phyloP scores from a whole-genome alignment of 306 rosid species.

The Ochetophila trinervis region DNA sequence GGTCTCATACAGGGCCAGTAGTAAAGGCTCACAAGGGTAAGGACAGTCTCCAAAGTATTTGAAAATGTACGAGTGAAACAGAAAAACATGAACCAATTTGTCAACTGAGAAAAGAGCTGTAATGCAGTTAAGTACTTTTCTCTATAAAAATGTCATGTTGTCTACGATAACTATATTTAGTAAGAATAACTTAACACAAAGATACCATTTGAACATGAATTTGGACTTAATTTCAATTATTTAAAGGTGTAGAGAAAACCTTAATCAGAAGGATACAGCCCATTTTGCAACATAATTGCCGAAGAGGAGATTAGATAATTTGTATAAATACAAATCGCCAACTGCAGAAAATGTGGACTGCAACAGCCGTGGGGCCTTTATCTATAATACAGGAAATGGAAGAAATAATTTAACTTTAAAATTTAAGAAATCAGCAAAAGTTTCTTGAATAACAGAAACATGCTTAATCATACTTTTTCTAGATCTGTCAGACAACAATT shows the following conservation, averaged over 20 bases:
- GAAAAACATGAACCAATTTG: constrained; percentile 88
- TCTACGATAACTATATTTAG: neutral
- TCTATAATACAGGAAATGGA: constrained; percentile 39
- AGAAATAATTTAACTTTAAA: constrained; percentile 2
- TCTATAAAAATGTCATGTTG: constrained; percentile 4
- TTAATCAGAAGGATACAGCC: constrained; percentile 68
- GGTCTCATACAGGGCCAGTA: constrained; percentile 87
- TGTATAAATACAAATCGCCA: constrained; percentile 81
- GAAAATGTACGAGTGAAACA: constrained; percentile 77
- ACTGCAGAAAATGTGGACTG: constrained; percentile 72
- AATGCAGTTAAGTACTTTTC: constrained; percentile 47
- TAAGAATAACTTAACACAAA: constrained; percentile 14
- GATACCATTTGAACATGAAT: constrained; percentile 9
- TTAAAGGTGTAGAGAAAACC: neutral
- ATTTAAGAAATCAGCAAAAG: neutral
- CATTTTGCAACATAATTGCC: constrained; percentile 64
- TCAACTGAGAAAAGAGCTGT: constrained; percentile 80
- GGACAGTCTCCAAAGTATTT: constrained; percentile 84
- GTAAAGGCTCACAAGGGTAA: constrained; percentile 73
- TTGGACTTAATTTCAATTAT: constrained; percentile 10
- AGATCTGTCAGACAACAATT: neutral
- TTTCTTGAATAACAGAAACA: neutral
- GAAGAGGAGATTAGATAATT: constrained; percentile 59
- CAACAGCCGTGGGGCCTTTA: constrained; percentile 74
- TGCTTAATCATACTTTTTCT: neutral